Conservation (phyloP, 768 basidiomycete species). For the Lyophyllum shimeji region DNA sequence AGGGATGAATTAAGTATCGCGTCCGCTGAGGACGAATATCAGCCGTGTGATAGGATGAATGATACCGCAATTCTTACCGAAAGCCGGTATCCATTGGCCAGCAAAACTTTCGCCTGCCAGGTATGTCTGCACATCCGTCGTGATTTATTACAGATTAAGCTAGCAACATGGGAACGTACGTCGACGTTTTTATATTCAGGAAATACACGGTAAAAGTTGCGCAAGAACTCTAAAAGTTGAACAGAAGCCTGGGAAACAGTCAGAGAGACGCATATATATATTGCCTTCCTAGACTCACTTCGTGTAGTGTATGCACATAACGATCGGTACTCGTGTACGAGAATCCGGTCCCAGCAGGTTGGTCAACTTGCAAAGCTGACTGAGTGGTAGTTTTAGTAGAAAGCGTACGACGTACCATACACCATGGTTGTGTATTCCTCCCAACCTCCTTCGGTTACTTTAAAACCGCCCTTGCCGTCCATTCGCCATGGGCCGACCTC, state of each 20-base stretch:
- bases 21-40: slow-evolving; percentile 53
- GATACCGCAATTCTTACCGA: slow-evolving; percentile 49
- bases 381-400: slow-evolving; percentile 1
- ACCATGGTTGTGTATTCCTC: slow-evolving; percentile 96
- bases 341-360: slow-evolving; percentile 94
- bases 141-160: background rate
- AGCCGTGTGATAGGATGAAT: slow-evolving; percentile 3
- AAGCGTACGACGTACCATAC: slow-evolving; percentile 60
- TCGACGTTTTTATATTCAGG: slow-evolving; percentile 84
- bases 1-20: slow-evolving; percentile 67
- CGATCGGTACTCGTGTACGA: slow-evolving; percentile 86
- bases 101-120: slow-evolving; percentile 96
- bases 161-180: slow-evolving; percentile 46
- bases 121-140: slow-evolving; percentile 70
- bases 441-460: slow-evolving; percentile 86
- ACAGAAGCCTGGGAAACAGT: slow-evolving; percentile 54
- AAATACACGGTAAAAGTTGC: slow-evolving; percentile 88
- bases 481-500: slow-evolving; percentile 93
- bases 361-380: slow-evolving; percentile 69
- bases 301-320: slow-evolving; percentile 76
- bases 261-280: slow-evolving; percentile 4
- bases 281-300: slow-evolving; percentile 37
- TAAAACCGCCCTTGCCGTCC: slow-evolving; percentile 71
- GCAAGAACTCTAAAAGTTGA: slow-evolving; percentile 82
- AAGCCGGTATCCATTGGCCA: slow-evolving; percentile 97